A percentile compares a stretch with the other conserved stretches of the same genome.
Conservation (phyloP, 192 early-diverging fungal species). For the Jimgerdemannia lactiflua region DNA sequence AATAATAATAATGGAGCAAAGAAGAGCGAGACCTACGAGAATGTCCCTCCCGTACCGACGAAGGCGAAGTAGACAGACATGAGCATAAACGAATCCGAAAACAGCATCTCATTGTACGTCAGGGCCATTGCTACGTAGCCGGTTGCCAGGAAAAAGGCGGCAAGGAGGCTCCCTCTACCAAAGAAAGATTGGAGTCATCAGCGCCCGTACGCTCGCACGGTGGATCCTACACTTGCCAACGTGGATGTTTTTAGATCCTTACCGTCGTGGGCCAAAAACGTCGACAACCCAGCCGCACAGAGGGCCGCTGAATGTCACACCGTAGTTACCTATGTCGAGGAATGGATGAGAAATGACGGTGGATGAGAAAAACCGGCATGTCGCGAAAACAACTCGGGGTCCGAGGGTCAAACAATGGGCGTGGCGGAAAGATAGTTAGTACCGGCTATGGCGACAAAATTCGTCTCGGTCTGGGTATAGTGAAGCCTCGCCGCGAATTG, state of each 20-base stretch:
- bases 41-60: conserved; percentile 2
- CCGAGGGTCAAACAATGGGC: too few species aligned
- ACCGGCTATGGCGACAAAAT: neutral
- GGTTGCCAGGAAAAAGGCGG: neutral
- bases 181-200: neutral
- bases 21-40: neutral
- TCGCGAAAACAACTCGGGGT: neutral
- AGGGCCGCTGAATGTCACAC: neutral
- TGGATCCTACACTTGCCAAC: neutral
- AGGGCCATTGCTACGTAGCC: neutral
- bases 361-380: neutral
- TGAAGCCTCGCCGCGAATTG: neutral
- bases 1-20: neutral
- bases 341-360: neutral
- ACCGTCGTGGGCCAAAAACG: neutral
- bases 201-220: too few species aligned
- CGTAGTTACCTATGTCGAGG: neutral
- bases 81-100: neutral
- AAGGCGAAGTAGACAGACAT: neutral
- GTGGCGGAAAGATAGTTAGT: neutral
- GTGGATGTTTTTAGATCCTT: neutral
- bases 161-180: neutral
- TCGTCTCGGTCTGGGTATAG: neutral
- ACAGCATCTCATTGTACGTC: neutral
- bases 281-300: neutral